A percentile compares a stretch with the other conserved stretches of the same genome.
Evolutionary conservation across 441 rosid species (phyloP).

Genomic region (Populus hybrid): DNA sequence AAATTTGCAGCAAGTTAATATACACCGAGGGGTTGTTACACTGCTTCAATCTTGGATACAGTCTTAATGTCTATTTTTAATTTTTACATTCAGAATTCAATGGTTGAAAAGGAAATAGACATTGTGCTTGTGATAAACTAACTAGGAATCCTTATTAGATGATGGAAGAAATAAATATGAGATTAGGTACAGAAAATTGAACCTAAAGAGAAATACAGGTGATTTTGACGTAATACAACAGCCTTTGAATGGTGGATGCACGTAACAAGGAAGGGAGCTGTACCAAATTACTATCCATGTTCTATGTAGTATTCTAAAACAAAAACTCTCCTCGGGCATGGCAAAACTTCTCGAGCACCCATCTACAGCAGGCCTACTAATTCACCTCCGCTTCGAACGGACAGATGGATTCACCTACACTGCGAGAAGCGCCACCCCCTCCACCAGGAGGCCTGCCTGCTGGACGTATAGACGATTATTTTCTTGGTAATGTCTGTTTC

Average conservation of each 20-base stretch:
- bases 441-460: not conserved
- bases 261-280: constrained; percentile 3
- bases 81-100: no score
- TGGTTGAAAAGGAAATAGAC: no score
- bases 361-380: not conserved
- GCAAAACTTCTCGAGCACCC: not conserved
- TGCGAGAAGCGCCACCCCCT: constrained; percentile 7
- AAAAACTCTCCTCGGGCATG: not conserved
- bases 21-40: not conserved
- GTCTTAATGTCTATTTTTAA: no score
- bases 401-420: constrained; percentile 15
- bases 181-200: not conserved
- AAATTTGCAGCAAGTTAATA: not conserved
- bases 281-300: not conserved
- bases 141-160: no score
- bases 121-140: no score
- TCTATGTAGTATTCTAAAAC: not conserved
- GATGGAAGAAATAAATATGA: no score
- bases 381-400: not conserved
- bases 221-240: not conserved
- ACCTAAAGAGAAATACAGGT: not conserved
- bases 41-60: no score
- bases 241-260: constrained; percentile 12
- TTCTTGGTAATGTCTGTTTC: constrained; percentile 11
- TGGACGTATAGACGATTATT: not conserved